phyloP scores from a whole-genome alignment of 2,329 filamentous ascomycete species.

The Alternaria conjuncta region DNA sequence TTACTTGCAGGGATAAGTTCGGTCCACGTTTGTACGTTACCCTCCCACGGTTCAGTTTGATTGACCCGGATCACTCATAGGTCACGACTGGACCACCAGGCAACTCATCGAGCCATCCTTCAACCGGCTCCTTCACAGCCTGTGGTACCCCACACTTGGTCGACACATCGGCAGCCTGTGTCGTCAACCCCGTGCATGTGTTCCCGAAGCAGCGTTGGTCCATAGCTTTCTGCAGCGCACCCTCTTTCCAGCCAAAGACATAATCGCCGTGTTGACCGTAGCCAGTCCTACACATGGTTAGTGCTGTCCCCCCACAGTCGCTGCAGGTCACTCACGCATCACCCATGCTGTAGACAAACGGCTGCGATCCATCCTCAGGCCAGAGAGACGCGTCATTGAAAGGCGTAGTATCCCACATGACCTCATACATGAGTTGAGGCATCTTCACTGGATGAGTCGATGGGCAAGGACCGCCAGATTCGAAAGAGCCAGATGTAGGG shows the following conservation, averaged over 20 bases:
- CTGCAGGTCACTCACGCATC: constrained; percentile 42
- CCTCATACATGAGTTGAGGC: constrained; percentile 56
- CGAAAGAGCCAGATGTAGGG: constrained; percentile 27
- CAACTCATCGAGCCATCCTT: constrained; percentile 28
- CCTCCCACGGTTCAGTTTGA: neutral
- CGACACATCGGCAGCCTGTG: constrained; percentile 21
- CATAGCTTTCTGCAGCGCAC: constrained; percentile 53
- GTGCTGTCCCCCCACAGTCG: neutral
- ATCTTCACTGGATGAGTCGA: constrained; percentile 53
- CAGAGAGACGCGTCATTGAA: constrained; percentile 35
- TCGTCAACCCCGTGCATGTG: constrained; percentile 42
- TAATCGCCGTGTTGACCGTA: constrained; percentile 36
- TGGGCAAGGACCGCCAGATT: constrained; percentile 43
- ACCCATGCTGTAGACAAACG: constrained; percentile 39
- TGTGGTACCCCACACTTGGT: constrained; percentile 26
- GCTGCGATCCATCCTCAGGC: constrained; percentile 32
- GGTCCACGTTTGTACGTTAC: neutral
- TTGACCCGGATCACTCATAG: neutral
- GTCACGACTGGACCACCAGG: constrained; percentile 24
- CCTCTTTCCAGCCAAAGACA: constrained; percentile 56
- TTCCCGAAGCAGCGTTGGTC: constrained; percentile 46
- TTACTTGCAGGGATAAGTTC: neutral
- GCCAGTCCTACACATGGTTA: constrained; percentile 21
- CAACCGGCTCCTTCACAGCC: constrained; percentile 27
- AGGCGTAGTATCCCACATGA: constrained; percentile 52